Base-by-base conservation (phyloP, 257 asterid species). In the Fraxinus anomala region DNA sequence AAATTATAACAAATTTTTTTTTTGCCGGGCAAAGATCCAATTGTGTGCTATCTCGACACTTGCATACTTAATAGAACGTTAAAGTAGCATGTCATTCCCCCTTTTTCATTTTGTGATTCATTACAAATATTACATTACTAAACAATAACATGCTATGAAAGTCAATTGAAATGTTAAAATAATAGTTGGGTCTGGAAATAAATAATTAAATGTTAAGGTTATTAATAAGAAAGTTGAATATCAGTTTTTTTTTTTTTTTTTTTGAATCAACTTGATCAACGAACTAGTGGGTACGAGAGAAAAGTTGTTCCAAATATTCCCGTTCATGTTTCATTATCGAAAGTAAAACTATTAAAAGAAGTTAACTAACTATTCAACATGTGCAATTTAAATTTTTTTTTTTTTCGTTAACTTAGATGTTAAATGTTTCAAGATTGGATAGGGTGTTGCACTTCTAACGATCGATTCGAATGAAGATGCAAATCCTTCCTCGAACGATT, bases 41-140 rank as follows among this genome's bases (percentile, higher is more conserved):
- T 69, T 6, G 34, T 34, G 40, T 54, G 75, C 51, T 40, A 72
- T 71, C 24, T 42, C 26, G 37, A 39, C 76, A 39, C 61, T 71
- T 40, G 8, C 34, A 10, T 39, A 73, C 82, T 81, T 79, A 79
- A 68, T 73, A 56, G 79, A 80, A 85, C 85, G 83, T 82, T 80
- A 82, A 77, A 74, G 74, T 74, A 74, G 31, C 84, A 80, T 21
- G 68, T 80, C 78, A 74, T 69, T 33, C 70, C 36, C 33, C 21
- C 28, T 65, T 10, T 36, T 24, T 73, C 13, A 2, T 40, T 70
- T 37, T 54, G 37, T 68, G 40, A 39, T 24, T 12, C 73, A 75
- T 56, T 63, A 8, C 10, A 9, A 26, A 23, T 21, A 63, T 24
- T 63, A 23, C 24, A 63, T 63, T 6, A 8, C 11, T 24, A 61